Conservation (phyloP, 345 rosid species). For the Noccaea caerulescens region DNA sequence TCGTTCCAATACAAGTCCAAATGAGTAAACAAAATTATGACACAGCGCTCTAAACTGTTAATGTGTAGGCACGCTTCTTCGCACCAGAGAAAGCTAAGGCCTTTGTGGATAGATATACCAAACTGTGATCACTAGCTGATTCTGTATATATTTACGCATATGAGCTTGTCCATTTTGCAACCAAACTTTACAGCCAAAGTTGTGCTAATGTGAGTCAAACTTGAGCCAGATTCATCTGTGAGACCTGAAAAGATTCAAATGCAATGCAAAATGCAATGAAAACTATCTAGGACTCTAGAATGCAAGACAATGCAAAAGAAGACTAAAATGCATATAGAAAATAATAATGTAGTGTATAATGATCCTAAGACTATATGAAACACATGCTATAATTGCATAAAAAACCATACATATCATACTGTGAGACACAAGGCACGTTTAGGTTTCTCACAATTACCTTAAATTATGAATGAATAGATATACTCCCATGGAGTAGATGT, state of each 20-base stretch:
- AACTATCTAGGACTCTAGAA: too few relatives aligned
- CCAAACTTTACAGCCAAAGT: constrained; percentile 12
- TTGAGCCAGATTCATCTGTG: background rate
- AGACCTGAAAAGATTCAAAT: background rate
- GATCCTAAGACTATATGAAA: too few relatives aligned
- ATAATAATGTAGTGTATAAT: too few relatives aligned
- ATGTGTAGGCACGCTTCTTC: constrained; percentile 82
- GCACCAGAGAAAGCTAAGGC: constrained; percentile 92
- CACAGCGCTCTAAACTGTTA: constrained; percentile 10
- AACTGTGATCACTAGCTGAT: constrained; percentile 45
- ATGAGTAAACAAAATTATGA: background rate
- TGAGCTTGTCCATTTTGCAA: constrained; percentile 25
- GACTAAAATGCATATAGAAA: too few relatives aligned
- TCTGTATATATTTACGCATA: constrained; percentile 16
- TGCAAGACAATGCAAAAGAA: too few relatives aligned
- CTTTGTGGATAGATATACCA: constrained; percentile 80
- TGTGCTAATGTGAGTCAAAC: constrained; percentile 3
- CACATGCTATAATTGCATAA: too few relatives aligned
- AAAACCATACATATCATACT: too few relatives aligned
- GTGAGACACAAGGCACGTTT: background rate
- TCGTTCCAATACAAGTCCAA: background rate
- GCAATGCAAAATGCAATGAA: too few relatives aligned
- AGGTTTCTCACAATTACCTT: background rate
- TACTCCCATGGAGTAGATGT: background rate
- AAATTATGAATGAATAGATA: too few relatives aligned